Evolutionary conservation across 208 protist genomes (phyloP).

Genomic region (Acanthamoeba castellanii): DNA sequence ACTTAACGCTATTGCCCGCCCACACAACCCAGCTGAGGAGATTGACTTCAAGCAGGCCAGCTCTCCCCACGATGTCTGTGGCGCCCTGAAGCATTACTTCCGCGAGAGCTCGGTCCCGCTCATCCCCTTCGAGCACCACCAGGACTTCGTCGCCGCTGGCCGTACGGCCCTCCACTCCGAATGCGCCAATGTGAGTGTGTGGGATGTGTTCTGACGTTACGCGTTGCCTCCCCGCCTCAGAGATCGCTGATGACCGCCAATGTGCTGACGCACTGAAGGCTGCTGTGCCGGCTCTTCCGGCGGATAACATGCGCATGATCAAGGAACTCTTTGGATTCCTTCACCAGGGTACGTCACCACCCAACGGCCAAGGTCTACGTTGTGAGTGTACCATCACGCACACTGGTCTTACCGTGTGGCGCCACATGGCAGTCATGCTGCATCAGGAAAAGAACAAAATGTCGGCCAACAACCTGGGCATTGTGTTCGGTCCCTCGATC

Average conservation of each 20-base stretch:
- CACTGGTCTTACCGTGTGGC: no score
- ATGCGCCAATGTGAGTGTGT: background rate
- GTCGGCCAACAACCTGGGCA: constrained; percentile 56
- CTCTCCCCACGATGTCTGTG: constrained; percentile 32
- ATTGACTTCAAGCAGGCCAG: constrained; percentile 43
- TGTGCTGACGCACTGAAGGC: background rate
- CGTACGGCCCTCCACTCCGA: background rate
- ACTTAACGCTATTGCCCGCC: background rate
- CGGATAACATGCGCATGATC: background rate
- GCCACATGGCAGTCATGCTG: background rate
- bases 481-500: constrained; percentile 59
- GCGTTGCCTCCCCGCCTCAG: background rate
- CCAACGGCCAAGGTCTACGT: background rate
- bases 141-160: constrained; percentile 17
- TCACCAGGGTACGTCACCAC: background rate
- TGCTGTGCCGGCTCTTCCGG: background rate
- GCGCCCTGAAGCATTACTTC: constrained; percentile 62
- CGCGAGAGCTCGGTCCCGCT: constrained; percentile 55
- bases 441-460: constrained; percentile 65
- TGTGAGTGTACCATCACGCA: no score
- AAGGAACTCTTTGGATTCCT: constrained; percentile 37
- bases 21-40: background rate
- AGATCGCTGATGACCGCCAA: background rate
- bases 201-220: background rate
- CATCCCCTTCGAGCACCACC: constrained; percentile 39